Base-by-base conservation (phyloP, 2,329 filamentous ascomycete genomes). In the Alternaria arborescens region DNA sequence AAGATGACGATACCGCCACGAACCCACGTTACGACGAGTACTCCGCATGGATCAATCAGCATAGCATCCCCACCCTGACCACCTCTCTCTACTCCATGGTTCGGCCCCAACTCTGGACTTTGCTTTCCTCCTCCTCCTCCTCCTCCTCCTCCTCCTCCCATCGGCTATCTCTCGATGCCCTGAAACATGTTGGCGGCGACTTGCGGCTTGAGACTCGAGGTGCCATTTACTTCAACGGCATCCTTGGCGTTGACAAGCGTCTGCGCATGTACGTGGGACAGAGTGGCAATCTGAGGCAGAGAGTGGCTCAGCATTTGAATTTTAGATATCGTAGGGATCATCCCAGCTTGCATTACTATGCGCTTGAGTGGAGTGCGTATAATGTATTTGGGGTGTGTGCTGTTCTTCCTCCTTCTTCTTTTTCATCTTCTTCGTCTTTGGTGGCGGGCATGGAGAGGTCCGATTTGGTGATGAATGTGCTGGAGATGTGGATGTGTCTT, bases 401-500 rank as follows among this genome's bases (percentile, higher is more conserved):
- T 6, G 32, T 36, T 6, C 5, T 36, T 14, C 32, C 32, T 6
- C 5, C 32, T 34, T 1, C 28, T 30, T 30, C 28, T 30, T 30
- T 1, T 24, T 24, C 28, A 11, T 30, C 28, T 30, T 11, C 28
- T 11, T 30, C 28, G 28, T 11, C 28, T 26, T 26, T 26, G 24
- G 43, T 71, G 6, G 66, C 66, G 0, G 72, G 72, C 0, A 74
- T 74, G 70, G 74, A 76, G 11, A 62, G 63, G 24, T 68, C 67
- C 4, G 66, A 58, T 3, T 36, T 78, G 3, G 20, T 77, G 3
- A 42, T 77, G 11, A 78, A 78, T 57, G 43, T 79, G 6, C 43
- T 78, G 16, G 77, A 79, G 52, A 77, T 77, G 73, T 78, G 76
- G 74, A 73, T 73, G 62, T 65, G 67, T 58, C 62, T 78, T n/a